These are phyloP conservation scores for Phellopilus nigrolimitatus DNA, from an alignment of 1,284 basidiomycete species.

Conservation along the genomic window DNA sequence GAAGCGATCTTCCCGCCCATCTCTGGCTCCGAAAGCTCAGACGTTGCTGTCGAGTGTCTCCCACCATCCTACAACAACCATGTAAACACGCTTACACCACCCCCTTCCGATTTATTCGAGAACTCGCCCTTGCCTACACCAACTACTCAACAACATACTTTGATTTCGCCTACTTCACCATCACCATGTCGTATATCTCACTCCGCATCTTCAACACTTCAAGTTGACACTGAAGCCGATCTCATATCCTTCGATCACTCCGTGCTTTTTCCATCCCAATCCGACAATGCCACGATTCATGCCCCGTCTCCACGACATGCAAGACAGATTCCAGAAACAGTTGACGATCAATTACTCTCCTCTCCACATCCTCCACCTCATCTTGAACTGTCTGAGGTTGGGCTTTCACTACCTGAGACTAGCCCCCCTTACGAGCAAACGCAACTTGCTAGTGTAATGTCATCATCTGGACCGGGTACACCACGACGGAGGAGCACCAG, in stretches of 20 bases:
- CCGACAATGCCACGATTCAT: background rate
- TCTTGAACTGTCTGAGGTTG: background rate
- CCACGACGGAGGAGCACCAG: constrained; percentile 17
- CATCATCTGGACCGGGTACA: constrained; percentile 1
- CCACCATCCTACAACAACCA: background rate
- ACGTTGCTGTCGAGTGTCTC: constrained; percentile 6
- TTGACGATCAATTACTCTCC: constrained; percentile 17
- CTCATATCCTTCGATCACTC: constrained; percentile 19
- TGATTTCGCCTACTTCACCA: constrained; percentile 5
- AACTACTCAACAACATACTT: background rate
- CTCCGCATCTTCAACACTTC: background rate
- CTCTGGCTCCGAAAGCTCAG: constrained; percentile 2
- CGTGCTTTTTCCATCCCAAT: background rate
- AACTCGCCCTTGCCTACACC: constrained; percentile 1
- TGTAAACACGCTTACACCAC: background rate
- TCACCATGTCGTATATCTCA: background rate
- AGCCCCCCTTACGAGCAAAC: too few species aligned
- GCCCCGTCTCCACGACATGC: constrained; percentile 16
- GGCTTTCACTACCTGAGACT: too few species aligned
- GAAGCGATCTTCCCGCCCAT: constrained; percentile 6
- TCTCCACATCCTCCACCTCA: constrained; percentile 8
- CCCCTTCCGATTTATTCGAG: constrained; percentile 1
- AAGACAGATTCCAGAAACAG: constrained; percentile 1
- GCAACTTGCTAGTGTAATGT: background rate
- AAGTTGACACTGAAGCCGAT: constrained; percentile 7